Conservation (phyloP, 2,329 filamentous ascomycete species). For the Clonostachys rhizophaga region DNA sequence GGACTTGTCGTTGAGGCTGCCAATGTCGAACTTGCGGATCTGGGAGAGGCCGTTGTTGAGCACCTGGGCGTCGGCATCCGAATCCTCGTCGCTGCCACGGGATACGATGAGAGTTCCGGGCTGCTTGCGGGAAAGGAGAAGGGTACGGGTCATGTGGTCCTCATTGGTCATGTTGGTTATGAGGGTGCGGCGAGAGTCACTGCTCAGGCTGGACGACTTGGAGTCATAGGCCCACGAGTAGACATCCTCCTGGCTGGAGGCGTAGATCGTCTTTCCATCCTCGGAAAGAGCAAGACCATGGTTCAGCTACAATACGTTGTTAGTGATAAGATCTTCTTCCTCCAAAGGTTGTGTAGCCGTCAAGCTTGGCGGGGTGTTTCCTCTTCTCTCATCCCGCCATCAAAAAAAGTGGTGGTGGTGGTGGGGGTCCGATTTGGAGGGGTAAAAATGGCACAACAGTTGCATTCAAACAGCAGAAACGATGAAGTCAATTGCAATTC, state of each 20-base stretch:
- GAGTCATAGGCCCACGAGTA: constrained; percentile 63
- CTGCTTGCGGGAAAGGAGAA: constrained; percentile 52
- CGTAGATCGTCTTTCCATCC: constrained; percentile 49
- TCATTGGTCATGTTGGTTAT: constrained; percentile 57
- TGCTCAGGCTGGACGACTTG: constrained; percentile 30
- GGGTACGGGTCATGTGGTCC: constrained; percentile 63
- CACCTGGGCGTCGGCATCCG: constrained; percentile 50
- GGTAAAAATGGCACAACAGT: no score
- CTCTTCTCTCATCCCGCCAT: no score
- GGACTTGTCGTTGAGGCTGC: constrained; percentile 15
- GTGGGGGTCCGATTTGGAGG: no score
- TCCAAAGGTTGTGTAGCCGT: neutral
- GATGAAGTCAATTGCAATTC: no score
- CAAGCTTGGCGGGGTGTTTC: no score
- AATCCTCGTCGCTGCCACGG: constrained; percentile 58
- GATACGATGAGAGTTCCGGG: constrained; percentile 59
- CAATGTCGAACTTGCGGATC: constrained; percentile 53
- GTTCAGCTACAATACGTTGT: constrained; percentile 35
- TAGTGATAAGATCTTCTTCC: neutral
- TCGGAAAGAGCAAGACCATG: constrained; percentile 49
- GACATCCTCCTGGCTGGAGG: constrained; percentile 53
- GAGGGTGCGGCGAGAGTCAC: constrained; percentile 38
- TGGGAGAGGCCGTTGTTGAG: constrained; percentile 57
- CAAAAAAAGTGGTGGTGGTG: no score
- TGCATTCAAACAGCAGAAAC: no score